phyloP scores from a whole-genome alignment of 257 asterid genomes.

The Solanum pinnatisectum region DNA sequence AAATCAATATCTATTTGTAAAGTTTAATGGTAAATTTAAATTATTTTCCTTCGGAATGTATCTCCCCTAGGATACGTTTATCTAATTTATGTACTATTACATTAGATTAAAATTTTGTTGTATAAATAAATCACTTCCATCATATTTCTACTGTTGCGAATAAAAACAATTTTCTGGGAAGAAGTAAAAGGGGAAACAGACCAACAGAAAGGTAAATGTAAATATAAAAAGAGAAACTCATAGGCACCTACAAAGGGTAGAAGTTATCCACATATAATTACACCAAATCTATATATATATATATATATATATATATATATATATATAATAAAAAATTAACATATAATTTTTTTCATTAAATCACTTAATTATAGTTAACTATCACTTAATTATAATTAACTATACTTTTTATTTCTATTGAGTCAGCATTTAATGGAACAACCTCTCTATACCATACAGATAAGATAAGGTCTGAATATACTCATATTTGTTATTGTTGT shows the following conservation, averaged over 20 bases:
- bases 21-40: neutral
- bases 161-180: neutral
- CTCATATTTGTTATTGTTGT: no score
- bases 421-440: no score
- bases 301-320: no score
- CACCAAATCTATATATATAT: neutral
- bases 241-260: neutral
- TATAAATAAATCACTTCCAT: conserved; percentile 35
- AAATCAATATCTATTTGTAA: neutral
- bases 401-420: no score
- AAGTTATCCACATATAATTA: neutral
- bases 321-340: no score
- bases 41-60: neutral
- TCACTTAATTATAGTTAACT: neutral
- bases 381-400: no score
- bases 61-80: neutral
- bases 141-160: neutral
- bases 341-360: no score
- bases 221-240: neutral
- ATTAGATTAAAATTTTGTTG: neutral
- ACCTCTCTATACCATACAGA: fast-evolving
- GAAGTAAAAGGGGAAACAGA: neutral
- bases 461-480: no score
- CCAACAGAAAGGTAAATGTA: neutral
- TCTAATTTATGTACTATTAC: neutral